phyloP scores from a whole-genome alignment of 1,139 yeast species.

The Pneumocystis carinii region DNA sequence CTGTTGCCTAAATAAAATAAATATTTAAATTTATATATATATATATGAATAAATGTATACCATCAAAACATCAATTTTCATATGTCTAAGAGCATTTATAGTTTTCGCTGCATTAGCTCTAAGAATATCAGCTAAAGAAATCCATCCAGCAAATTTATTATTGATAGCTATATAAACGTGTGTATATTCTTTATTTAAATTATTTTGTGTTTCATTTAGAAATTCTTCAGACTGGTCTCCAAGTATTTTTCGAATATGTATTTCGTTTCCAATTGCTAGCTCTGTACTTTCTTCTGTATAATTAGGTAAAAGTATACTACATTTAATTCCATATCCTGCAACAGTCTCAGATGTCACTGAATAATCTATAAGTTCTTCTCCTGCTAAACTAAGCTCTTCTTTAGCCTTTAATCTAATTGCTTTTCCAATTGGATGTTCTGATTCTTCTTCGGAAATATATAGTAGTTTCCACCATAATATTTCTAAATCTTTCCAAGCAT shows the following conservation, averaged over 20 bases:
- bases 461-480: slow-evolving; percentile 45
- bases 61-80: slow-evolving; percentile 62
- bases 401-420: slow-evolving; percentile 38
- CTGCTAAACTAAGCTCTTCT: slow-evolving; percentile 12
- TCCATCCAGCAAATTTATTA: slow-evolving; percentile 42
- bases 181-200: slow-evolving; percentile 6
- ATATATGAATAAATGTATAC: slow-evolving; percentile 18
- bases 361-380: slow-evolving; percentile 23
- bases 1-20: slow-evolving; percentile 36
- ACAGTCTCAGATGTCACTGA: slow-evolving; percentile 33
- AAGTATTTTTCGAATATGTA: slow-evolving; percentile 28
- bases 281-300: slow-evolving; percentile 16
- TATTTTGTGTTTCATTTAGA: slow-evolving; percentile 7
- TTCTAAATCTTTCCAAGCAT: slow-evolving; percentile 4
- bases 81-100: slow-evolving; percentile 37
- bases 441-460: slow-evolving; percentile 48
- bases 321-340: slow-evolving; percentile 62
- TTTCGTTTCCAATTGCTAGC: slow-evolving; percentile 45
- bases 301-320: slow-evolving; percentile 25
- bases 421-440: slow-evolving; percentile 81
- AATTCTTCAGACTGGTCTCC: slow-evolving; percentile 16
- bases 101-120: slow-evolving; percentile 52
- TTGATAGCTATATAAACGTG: slow-evolving; percentile 27
- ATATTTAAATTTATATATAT: not conserved
- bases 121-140: slow-evolving; percentile 56